Evolutionary conservation across 75 land plant species (phyloP).

Genomic region (Chamaecyparis obtusa): DNA sequence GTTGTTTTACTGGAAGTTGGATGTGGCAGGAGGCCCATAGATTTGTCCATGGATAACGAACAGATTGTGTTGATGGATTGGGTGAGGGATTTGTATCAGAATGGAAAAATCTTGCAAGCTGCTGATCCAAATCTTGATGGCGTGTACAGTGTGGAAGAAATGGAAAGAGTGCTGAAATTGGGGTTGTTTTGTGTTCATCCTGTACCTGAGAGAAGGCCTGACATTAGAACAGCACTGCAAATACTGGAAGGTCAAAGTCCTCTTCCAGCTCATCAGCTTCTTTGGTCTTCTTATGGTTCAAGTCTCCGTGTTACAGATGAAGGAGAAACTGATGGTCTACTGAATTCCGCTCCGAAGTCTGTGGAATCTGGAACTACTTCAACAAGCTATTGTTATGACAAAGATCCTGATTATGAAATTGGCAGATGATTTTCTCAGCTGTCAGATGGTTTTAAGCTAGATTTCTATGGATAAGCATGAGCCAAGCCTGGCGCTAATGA

Average conservation of each 20-base stretch:
- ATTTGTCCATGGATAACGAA: neutral
- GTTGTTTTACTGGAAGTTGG: conserved; percentile 26
- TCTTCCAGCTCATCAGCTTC: neutral
- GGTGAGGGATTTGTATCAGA: conserved; percentile 15
- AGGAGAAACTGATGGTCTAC: neutral
- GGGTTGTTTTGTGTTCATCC: conserved; percentile 25
- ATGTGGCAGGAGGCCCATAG: conserved; percentile 26
- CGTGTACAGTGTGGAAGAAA: conserved; percentile 14
- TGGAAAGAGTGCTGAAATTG: conserved; percentile 20
- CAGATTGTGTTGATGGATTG: conserved; percentile 21
- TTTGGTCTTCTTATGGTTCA: neutral
- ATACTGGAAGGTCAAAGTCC: conserved; percentile 30
- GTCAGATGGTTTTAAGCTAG: too few species aligned
- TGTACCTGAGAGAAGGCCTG: conserved; percentile 9
- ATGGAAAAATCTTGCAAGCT: neutral
- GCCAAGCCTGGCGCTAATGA: too few species aligned
- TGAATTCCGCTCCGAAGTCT: neutral
- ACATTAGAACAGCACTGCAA: conserved; percentile 21
- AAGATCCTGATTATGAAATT: neutral
- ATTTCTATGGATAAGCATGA: too few species aligned
- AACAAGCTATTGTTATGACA: neutral
- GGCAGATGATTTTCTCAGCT: neutral
- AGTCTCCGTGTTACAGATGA: neutral
- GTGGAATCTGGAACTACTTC: neutral
- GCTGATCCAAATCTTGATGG: conserved; percentile 15